Conservation (phyloP, 768 basidiomycete species). For the Amyloporia xantha region DNA sequence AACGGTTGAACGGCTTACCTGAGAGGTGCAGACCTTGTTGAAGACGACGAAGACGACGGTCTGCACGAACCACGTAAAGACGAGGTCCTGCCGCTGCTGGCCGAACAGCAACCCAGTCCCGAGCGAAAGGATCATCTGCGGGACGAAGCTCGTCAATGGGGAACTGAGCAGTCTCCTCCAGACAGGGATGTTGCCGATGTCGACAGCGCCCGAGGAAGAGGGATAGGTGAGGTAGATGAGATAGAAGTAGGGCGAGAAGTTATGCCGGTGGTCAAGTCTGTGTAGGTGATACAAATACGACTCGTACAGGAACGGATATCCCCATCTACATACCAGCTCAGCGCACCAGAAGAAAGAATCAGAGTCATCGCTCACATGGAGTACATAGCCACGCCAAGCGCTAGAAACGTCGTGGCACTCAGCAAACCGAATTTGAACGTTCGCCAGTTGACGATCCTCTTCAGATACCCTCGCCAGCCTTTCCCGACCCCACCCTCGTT, state of each 20-base stretch:
- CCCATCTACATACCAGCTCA: slow-evolving; percentile 94
- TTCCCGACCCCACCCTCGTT: slow-evolving; percentile 14
- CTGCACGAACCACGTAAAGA: slow-evolving; percentile 88
- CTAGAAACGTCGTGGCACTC: slow-evolving; percentile 61
- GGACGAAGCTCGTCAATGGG: slow-evolving; percentile 74
- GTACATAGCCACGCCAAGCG: slow-evolving; percentile 62
- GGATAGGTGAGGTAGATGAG: slow-evolving; percentile 87
- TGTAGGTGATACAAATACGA: slow-evolving; percentile 90
- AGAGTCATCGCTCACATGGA: slow-evolving; percentile 47
- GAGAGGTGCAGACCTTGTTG: slow-evolving; percentile 98
- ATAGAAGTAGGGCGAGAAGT: slow-evolving; percentile 98
- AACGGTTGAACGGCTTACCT: too few relatives aligned
- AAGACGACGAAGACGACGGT: slow-evolving; percentile 89
- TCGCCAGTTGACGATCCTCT: slow-evolving; percentile 39
- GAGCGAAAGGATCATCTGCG: slow-evolving; percentile 71
- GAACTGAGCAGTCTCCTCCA: slow-evolving; percentile 52
- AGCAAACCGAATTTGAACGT: slow-evolving; percentile 61
- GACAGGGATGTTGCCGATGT: slow-evolving; percentile 16
- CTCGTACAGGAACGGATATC: slow-evolving; percentile 84
- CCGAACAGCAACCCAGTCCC: slow-evolving; percentile 73
- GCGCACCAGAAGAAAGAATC: neutral
- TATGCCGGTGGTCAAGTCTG: slow-evolving; percentile 93
- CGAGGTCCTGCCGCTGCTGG: slow-evolving; percentile 47
- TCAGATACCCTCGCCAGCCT: slow-evolving; percentile 26
- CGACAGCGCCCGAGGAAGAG: slow-evolving; percentile 15